These are phyloP conservation scores for Thielaviopsis ethacetica DNA, from an alignment of 2,329 filamentous ascomycete species.

Conservation along the genomic window DNA sequence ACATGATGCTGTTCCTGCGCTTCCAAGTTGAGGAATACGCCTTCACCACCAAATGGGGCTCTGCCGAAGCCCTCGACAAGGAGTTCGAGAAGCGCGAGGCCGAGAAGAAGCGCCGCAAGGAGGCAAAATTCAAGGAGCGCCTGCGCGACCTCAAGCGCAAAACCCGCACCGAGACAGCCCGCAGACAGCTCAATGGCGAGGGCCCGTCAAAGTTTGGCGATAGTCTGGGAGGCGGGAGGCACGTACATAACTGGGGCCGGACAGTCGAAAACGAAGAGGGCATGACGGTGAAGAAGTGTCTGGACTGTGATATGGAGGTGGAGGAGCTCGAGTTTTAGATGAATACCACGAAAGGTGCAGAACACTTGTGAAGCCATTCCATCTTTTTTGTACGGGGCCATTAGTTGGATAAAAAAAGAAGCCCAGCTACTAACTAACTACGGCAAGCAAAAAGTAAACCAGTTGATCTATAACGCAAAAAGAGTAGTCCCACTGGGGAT, in stretches of 20 bases:
- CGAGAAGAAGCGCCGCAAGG: conserved; percentile 72
- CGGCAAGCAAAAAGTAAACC: neutral
- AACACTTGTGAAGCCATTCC: too few relatives aligned
- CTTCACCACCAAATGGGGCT: conserved; percentile 81
- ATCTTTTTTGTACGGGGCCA: too few relatives aligned
- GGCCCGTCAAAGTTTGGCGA: conserved; percentile 57
- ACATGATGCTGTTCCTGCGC: conserved; percentile 95
- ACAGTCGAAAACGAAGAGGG: conserved; percentile 54
- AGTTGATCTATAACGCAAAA: neutral
- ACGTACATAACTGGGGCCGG: conserved; percentile 78
- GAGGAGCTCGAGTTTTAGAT: conserved; percentile 52
- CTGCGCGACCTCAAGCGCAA: conserved; percentile 82
- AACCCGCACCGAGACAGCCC: conserved; percentile 79
- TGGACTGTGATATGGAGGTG: conserved; percentile 61
- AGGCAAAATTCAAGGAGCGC: conserved; percentile 82
- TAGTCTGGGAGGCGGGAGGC: conserved; percentile 49
- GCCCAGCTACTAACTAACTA: too few relatives aligned
- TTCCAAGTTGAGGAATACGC: conserved; percentile 93
- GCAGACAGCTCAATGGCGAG: conserved; percentile 45
- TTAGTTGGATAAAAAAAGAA: neutral
- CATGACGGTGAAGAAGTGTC: conserved; percentile 65
- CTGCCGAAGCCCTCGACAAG: conserved; percentile 64
- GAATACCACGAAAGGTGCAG: too few relatives aligned
- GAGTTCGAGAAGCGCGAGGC: conserved; percentile 69
- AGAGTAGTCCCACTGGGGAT: conserved; percentile 12